Evolutionary conservation across 2,329 filamentous ascomycete species (phyloP), one percentile per base, ranked within the genome.

Genomic region (Pseudomassariella vexata): DNA sequence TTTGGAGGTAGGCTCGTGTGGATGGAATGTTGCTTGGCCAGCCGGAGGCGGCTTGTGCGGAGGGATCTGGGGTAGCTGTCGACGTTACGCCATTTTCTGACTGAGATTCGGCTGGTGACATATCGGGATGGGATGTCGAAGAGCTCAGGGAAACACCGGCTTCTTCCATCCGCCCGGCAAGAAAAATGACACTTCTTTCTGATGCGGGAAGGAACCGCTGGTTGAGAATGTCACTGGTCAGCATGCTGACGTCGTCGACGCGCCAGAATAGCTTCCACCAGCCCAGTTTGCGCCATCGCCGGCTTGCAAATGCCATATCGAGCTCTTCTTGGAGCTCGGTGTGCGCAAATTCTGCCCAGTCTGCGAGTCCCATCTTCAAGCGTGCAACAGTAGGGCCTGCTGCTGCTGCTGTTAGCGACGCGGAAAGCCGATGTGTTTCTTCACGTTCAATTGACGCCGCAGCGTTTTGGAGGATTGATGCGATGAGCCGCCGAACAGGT

Each of bases 251-350:
- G 48, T 95, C 90, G 52, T 96, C 90, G 16, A 92, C 88, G 14
- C 87, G 79, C 88, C 88, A 95, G 53, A 95, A 88, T 0, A 96
- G 71, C 55, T 94, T 94, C 83, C 87, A 95, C 89, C 90, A 96
- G 11, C 79, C 73, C 4, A 95, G 66, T 41, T 84, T 82, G 17
- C 77, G 74, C 90, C 90, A 95, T 23, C 79, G 70, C 12, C 65
- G 70, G n/a, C 84, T 79, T 0, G 73, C 66, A 46, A 95, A 90
- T 0, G 86, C 88, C 26, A 76, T 62, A 42, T 90, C 82, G 2
- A 95, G 74, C 45, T 88, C 75, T 30, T 82, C 73, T 40, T 87
- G 85, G 6, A 96, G 70, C 57, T 96, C 90, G 1, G 78, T 72
- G 52, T 96, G 90, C 0, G 85, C 86, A 15, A 68, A 66, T 48